Percentiles rank a stretch among this genome's conserved stretches.
Conservation (phyloP, 306 rosid genomes). For the Myrica gale region DNA sequence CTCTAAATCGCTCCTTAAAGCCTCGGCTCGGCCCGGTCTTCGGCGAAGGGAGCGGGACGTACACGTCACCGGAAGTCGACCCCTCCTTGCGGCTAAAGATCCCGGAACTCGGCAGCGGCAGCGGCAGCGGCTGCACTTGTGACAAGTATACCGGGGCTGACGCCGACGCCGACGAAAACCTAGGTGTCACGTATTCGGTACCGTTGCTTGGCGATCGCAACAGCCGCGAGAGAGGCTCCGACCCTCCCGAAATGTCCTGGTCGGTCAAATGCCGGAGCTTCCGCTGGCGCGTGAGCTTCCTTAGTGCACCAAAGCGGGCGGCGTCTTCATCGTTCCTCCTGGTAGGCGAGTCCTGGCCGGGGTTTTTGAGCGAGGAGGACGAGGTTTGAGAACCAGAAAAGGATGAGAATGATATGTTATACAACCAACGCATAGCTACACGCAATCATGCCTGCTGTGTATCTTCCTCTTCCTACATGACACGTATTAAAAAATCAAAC, state of each 20-base stretch:
- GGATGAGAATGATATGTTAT: conserved; percentile 42
- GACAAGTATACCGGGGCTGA: conserved; percentile 57
- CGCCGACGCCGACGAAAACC: conserved; percentile 39
- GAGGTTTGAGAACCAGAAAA: conserved; percentile 14
- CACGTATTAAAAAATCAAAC: too few species aligned
- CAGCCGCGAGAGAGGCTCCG: conserved; percentile 17
- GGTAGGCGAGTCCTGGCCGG: neutral
- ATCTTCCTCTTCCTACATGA: neutral
- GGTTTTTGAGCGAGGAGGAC: conserved; percentile 19
- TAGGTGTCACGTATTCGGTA: conserved; percentile 4
- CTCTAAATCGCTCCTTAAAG: conserved; percentile 46
- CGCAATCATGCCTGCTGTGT: neutral
- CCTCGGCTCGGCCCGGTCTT: conserved; percentile 28
- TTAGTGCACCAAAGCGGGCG: conserved; percentile 37
- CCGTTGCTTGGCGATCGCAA: conserved; percentile 21
- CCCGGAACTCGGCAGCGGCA: conserved; percentile 66
- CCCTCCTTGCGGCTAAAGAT: conserved; percentile 26
- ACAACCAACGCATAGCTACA: conserved; percentile 67
- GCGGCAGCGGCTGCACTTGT: conserved; percentile 51
- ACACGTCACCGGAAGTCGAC: conserved; percentile 30
- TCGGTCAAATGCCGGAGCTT: conserved; percentile 38
- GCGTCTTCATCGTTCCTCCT: neutral
- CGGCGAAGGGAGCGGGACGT: conserved; percentile 60
- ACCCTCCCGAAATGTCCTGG: conserved; percentile 15
- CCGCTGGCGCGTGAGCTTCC: conserved; percentile 37